phyloP scores from a whole-genome alignment of 108 stramenopile genomes.

The Nannochloropsis oceanica region DNA sequence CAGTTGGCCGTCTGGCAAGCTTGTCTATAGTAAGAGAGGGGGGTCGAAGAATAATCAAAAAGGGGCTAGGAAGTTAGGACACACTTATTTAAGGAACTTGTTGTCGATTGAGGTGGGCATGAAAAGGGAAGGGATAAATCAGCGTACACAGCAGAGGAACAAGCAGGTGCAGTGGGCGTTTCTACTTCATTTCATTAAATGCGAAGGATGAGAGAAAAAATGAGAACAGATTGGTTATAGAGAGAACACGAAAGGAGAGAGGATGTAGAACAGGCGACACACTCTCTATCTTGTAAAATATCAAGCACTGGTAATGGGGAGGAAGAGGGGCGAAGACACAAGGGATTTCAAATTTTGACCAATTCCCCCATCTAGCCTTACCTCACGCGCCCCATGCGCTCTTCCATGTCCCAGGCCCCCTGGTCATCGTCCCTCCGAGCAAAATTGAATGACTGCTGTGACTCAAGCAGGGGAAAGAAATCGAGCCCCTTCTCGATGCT shows the following conservation, averaged over 20 bases:
- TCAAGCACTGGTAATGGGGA: too few relatives aligned
- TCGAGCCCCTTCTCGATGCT: neutral
- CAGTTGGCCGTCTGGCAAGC: conserved; percentile 34
- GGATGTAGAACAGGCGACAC: neutral
- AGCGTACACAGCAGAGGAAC: too few relatives aligned
- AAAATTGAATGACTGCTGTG: neutral
- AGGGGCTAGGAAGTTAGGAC: neutral
- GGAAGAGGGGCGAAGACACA: too few relatives aligned
- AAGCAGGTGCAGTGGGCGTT: too few relatives aligned
- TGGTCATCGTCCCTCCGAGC: neutral
- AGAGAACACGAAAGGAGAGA: neutral
- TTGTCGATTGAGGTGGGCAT: too few relatives aligned
- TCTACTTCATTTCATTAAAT: too few relatives aligned
- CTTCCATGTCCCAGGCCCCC: neutral
- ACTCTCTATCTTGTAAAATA: too few relatives aligned
- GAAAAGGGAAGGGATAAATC: too few relatives aligned
- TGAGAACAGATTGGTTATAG: too few relatives aligned
- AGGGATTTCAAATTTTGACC: neutral
- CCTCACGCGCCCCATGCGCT: neutral
- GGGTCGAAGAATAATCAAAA: neutral
- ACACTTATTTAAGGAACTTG: too few relatives aligned
- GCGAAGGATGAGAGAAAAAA: too few relatives aligned
- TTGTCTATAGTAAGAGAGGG: neutral
- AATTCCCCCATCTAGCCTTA: neutral
- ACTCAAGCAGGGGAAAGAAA: neutral